Evolutionary conservation across 2,329 filamentous ascomycete species (phyloP).

Genomic region (Fusarium fracticaudum): DNA sequence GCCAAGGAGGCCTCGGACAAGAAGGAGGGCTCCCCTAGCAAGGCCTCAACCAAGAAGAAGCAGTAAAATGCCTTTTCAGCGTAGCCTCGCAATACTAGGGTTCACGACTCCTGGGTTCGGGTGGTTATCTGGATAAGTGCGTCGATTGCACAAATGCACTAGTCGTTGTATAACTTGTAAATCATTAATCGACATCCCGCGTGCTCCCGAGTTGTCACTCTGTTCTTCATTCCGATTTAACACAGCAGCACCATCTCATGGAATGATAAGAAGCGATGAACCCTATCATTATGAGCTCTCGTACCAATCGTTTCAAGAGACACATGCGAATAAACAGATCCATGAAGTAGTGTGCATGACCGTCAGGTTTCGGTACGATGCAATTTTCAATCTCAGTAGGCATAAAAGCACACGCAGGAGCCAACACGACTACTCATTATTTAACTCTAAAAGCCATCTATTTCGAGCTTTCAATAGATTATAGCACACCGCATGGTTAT

Average conservation of each 20-base stretch:
- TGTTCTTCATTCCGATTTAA: not conserved
- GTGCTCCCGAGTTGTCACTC: not conserved
- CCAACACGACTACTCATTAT: not conserved
- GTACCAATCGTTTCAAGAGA: not conserved
- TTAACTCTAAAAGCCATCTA: slow-evolving; percentile 27
- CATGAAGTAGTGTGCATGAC: not conserved
- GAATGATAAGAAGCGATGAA: not conserved
- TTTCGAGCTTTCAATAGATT: slow-evolving; percentile 1
- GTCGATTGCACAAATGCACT: not conserved
- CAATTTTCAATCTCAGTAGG: not conserved
- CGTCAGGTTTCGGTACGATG: not conserved
- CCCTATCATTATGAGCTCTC: not conserved
- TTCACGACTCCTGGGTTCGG: not conserved
- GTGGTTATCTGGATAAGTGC: not conserved
- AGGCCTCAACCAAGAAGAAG: slow-evolving; percentile 50
- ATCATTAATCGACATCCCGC: not conserved
- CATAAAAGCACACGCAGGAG: not conserved
- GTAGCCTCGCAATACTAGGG: not conserved
- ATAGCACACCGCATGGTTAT: not conserved
- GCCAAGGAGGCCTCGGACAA: slow-evolving; percentile 54
- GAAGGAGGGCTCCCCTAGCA: slow-evolving; percentile 47
- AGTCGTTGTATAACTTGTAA: slow-evolving; percentile 18
- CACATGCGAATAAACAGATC: not conserved
- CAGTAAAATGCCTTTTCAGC: slow-evolving; percentile 37
- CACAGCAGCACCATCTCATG: not conserved